Percentiles rank a stretch among this genome's conserved stretches.
These are phyloP conservation scores for Aspergillus sp. DNA, from an alignment of 2,329 filamentous ascomycete species.

Conservation along the genomic window DNA sequence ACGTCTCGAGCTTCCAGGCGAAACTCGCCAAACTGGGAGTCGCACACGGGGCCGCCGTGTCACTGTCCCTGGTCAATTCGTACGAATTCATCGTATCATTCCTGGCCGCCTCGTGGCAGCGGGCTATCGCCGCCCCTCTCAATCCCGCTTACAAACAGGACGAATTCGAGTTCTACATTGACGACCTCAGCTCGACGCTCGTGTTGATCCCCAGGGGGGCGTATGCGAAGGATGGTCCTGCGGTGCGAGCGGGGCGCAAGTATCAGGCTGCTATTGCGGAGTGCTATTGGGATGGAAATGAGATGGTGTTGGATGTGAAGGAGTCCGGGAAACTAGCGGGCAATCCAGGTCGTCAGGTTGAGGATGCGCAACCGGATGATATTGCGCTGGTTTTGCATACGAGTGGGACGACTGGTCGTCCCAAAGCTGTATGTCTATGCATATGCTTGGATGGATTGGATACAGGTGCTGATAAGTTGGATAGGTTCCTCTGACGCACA, in stretches of 20 bases:
- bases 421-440: constrained; percentile 59
- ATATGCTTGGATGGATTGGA: neutral
- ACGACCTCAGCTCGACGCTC: constrained; percentile 72
- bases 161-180: constrained; percentile 88
- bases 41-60: constrained; percentile 60
- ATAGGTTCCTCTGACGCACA: constrained; percentile 67
- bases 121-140: constrained; percentile 74
- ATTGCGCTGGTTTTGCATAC: constrained; percentile 76
- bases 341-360: constrained; percentile 40
- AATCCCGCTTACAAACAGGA: constrained; percentile 84
- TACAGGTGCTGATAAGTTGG: neutral
- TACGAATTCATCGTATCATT: constrained; percentile 86
- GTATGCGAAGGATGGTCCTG: constrained; percentile 57
- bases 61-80: constrained; percentile 74
- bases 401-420: constrained; percentile 73
- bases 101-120: constrained; percentile 75
- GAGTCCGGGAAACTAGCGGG: constrained; percentile 59
- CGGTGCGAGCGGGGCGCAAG: constrained; percentile 67
- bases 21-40: constrained; percentile 71
- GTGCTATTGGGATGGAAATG: constrained; percentile 66
- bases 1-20: constrained; percentile 63
- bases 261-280: constrained; percentile 80
- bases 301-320: constrained; percentile 71
- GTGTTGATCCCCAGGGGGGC: constrained; percentile 67
- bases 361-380: constrained; percentile 62